Base-by-base conservation (phyloP, 2,329 filamentous ascomycete genomes). In the Aspergillus ochraceus region DNA sequence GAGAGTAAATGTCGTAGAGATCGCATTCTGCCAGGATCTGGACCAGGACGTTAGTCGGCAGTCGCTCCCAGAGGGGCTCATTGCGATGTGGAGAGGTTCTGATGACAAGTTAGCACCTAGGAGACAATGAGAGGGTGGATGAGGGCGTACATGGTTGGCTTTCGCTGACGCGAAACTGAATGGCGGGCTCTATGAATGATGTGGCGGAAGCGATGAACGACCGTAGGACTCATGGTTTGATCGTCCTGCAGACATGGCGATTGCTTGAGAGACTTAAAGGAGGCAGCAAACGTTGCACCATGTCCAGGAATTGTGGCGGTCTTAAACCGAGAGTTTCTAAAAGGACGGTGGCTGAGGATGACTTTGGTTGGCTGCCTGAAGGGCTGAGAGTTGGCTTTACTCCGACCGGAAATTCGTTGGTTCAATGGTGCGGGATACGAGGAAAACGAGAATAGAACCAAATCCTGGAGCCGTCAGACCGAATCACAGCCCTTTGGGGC, bases 11-110 rank as follows among this genome's bases (percentile, higher is more conserved):
- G 19, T 67, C 66, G 12, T 63, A 53, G 24, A 70, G 42, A 11
- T 63, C 57, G 49, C 66, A 70, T 26, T 62, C 61, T 5, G 64
- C 62, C 9, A 67, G 50, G 12, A 70, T 60, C 5, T 47, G 19
- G 22, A 69, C 59, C 20, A 71, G 58, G 11, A 66, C 57, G 24
- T 58, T 49, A 19, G 60, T 59, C 17, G 69, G 67, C 26, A 71
- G 58, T 24, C 50, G 54, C 49, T 66, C 59, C 69, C 68, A 70
- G n/a, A 61, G 47, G 0, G 64, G 62, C 17, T 59, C 52, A n/a
- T 62, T 66, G 24, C 42, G 55, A 17, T 19, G 30, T 36, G 20
- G 46, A 53, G 49, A 47, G 26, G 14, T 36, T 9, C 36, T 55
- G 19, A 20, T 22, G 14, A n/a, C 22, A 6, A 39, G 26, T 53